Conservation (phyloP, 2,329 filamentous ascomycete species). For the Aureobasidium lini region DNA sequence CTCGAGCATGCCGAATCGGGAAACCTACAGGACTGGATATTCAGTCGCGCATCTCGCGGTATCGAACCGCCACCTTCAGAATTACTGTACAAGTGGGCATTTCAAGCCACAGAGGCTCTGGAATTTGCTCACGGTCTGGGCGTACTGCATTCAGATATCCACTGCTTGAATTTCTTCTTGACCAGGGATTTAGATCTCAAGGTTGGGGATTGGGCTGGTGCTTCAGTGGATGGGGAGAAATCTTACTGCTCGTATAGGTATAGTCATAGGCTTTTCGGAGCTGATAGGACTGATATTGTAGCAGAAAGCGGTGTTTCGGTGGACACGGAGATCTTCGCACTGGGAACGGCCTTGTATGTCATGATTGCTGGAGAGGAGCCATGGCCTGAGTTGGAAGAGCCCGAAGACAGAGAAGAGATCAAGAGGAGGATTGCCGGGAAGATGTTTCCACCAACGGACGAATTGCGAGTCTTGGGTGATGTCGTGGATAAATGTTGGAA, state of each 20-base stretch:
- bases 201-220: conserved; percentile 16
- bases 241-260: background rate
- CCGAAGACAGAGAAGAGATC: background rate
- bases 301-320: background rate
- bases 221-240: conserved; percentile 11
- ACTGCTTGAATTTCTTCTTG: conserved; percentile 14
- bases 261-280: background rate
- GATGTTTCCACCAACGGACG: background rate
- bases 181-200: conserved; percentile 12
- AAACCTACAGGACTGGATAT: conserved; percentile 6
- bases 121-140: conserved; percentile 8
- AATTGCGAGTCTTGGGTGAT: background rate
- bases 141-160: conserved; percentile 12
- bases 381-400: background rate
- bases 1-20: conserved; percentile 7
- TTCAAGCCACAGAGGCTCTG: conserved; percentile 9
- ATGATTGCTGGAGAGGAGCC: background rate
- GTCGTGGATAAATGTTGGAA: background rate
- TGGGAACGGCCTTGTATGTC: background rate
- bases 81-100: conserved; percentile 5
- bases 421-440: background rate
- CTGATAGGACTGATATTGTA: background rate
- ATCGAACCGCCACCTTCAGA: background rate
- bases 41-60: background rate
- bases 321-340: background rate